Base-by-base conservation (phyloP, 2,329 filamentous ascomycete genomes). In the Colletotrichum trifolii region DNA sequence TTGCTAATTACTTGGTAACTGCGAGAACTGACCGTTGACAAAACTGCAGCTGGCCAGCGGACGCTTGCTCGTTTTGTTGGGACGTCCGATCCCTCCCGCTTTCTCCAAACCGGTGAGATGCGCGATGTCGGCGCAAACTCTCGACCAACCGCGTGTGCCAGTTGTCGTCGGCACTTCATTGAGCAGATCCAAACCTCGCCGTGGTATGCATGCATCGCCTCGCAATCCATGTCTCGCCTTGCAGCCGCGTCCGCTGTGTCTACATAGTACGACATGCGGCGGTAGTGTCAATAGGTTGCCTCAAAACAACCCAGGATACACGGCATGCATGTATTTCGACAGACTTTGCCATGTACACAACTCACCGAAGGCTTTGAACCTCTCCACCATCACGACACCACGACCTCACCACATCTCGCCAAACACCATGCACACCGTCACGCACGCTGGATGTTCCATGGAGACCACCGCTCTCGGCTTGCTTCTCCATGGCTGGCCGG, bases 41-140 rank as follows among this genome's bases (percentile, higher is more conserved):
- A 25, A 25, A 25, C 25, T 42, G 25, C 11, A 58, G 25, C 55
- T 50, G 39, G 38, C 38, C 38, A 40, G 38, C 13, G 38, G 9
- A 9, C 4, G 9, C 38, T 9, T 40, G 38, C 6, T 40, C 9
- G 38, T 65, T 65, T 65, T 65, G 62, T 65, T 65, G 62, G 40
- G 62, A 56, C 39, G 52, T 47, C 56, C 56, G 47, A 61, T 61
- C 43, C 58, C 38, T 48, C 35, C 52, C 46, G 35, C 57, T 17
- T 46, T 53, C 53, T 50, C 45, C 50, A 49, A 61, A 65, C 52
- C 46, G 62, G 47, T 65, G 62, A 62, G 58, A 34, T 54, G 49
- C 45, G 61, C 57, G 39, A 46, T 34, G 45, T 61, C 57, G 39
- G 61, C 56, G 36, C 39, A 61, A 55, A 55, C 39, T 17, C 25